Conservation (phyloP, 139 green algal species). For the Pedinophyceae sp. region DNA sequence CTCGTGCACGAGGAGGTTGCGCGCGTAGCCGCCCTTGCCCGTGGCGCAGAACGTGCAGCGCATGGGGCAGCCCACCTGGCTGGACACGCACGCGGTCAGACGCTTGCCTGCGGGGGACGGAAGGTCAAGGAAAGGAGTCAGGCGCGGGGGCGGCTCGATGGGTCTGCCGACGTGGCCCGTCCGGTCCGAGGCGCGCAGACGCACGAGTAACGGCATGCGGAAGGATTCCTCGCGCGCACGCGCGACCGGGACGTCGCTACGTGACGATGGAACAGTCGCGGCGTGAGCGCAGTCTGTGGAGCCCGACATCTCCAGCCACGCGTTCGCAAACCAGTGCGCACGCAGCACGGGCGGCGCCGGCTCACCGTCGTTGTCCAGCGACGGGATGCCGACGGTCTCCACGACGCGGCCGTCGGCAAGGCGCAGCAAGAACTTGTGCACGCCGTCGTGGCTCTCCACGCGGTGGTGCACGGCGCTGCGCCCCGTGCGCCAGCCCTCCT, state of each 20-base stretch:
- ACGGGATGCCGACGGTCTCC: slow-evolving; percentile 82
- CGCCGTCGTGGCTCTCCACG: slow-evolving; percentile 49
- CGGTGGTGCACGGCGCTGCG: slow-evolving; percentile 43
- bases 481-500: slow-evolving; percentile 33
- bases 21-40: slow-evolving; percentile 87
- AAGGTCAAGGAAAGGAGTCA: too few relatives aligned
- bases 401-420: slow-evolving; percentile 72
- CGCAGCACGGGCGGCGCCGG: background rate
- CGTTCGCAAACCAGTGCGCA: slow-evolving; percentile 7
- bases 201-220: too few relatives aligned
- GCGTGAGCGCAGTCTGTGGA: too few relatives aligned
- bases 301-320: too few relatives aligned
- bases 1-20: slow-evolving; percentile 81
- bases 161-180: too few relatives aligned
- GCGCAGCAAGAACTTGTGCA: slow-evolving; percentile 81
- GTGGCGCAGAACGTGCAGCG: slow-evolving; percentile 95
- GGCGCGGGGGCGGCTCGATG: too few relatives aligned
- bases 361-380: slow-evolving; percentile 5
- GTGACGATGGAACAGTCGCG: too few relatives aligned
- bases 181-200: too few relatives aligned
- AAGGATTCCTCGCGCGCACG: too few relatives aligned
- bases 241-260: too few relatives aligned
- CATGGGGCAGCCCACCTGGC: slow-evolving; percentile 91
- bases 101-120: slow-evolving; percentile 22
- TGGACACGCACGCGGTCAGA: slow-evolving; percentile 90